These are phyloP conservation scores for Cyberlindnera galapagoensis DNA, from an alignment of 805 yeast genomes.

Conservation along the genomic window DNA sequence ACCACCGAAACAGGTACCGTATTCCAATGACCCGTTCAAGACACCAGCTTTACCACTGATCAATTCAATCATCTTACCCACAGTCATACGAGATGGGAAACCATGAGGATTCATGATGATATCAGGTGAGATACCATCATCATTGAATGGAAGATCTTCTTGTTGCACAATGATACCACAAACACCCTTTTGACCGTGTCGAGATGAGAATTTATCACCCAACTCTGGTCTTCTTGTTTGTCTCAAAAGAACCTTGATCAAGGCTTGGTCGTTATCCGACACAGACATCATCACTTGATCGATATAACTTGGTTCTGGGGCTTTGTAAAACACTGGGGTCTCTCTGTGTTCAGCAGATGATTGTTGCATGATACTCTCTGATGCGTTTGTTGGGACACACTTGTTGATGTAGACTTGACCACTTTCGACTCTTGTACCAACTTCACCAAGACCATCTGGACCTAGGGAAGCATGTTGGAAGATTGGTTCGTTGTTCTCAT, in stretches of 20 bases:
- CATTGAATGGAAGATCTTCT: slow-evolving; percentile 94
- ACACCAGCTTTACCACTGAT: slow-evolving; percentile 98
- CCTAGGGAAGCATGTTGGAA: slow-evolving; percentile 85
- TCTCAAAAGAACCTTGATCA: slow-evolving; percentile 84
- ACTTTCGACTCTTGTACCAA: slow-evolving; percentile 81
- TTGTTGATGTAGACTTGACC: slow-evolving; percentile 95
- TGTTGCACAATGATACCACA: slow-evolving; percentile 97
- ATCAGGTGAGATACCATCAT: slow-evolving; percentile 88
- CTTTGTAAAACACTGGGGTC: slow-evolving; percentile 86
- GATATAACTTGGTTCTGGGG: slow-evolving; percentile 91
- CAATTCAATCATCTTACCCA: slow-evolving; percentile 95
- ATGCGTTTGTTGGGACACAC: slow-evolving; percentile 82
- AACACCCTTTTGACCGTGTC: slow-evolving; percentile 99
- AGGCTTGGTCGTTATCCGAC: slow-evolving; percentile 89
- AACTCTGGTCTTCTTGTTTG: slow-evolving; percentile 97
- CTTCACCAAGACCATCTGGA: slow-evolving; percentile 95
- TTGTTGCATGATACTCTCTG: slow-evolving; percentile 39
- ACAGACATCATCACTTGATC: slow-evolving; percentile 98
- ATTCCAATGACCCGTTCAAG: slow-evolving; percentile 80
- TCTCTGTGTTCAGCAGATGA: slow-evolving; percentile 64
- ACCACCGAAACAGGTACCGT: slow-evolving; percentile 98
- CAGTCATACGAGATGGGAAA: slow-evolving; percentile 99
- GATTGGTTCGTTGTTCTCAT: slow-evolving; percentile 73
- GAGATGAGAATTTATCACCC: slow-evolving; percentile 94
- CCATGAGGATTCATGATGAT: slow-evolving; percentile 99